These are phyloP conservation scores for Auricularia auricula-judae DNA, from an alignment of 768 basidiomycete species.

Conservation along the genomic window DNA sequence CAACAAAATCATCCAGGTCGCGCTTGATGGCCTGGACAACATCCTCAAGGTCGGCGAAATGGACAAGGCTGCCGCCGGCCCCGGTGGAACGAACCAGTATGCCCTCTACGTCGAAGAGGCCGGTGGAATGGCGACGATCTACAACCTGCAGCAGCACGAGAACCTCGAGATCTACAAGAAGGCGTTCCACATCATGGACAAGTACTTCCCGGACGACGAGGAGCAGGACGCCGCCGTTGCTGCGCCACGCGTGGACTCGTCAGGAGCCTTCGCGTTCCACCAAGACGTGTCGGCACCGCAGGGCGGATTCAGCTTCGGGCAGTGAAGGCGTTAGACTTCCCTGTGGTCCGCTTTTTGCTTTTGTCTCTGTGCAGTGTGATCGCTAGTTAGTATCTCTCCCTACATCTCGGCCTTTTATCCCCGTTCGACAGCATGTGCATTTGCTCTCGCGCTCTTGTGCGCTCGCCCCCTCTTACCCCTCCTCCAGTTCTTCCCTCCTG, in stretches of 20 bases:
- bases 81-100: constrained; percentile 83
- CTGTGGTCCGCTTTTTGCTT: background rate
- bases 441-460: background rate
- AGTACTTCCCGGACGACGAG: constrained; percentile 97
- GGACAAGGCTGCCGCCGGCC: constrained; percentile 75
- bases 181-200: constrained; percentile 96
- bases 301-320: constrained; percentile 91
- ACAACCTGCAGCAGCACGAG: constrained; percentile 98
- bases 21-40: constrained; percentile 96
- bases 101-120: constrained; percentile 94
- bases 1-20: constrained; percentile 99
- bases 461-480: background rate
- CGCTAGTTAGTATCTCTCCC: background rate
- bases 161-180: constrained; percentile 99
- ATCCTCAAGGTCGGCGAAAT: constrained; percentile 95
- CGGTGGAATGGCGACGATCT: constrained; percentile 97
- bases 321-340: constrained; percentile 21
- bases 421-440: background rate
- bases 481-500: background rate
- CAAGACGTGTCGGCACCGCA: constrained; percentile 16
- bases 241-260: constrained; percentile 62
- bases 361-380: background rate
- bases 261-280: constrained; percentile 49
- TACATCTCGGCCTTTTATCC: background rate
- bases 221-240: constrained; percentile 72